Conservation (phyloP, 306 rosid species). For the Castanea crenata region DNA sequence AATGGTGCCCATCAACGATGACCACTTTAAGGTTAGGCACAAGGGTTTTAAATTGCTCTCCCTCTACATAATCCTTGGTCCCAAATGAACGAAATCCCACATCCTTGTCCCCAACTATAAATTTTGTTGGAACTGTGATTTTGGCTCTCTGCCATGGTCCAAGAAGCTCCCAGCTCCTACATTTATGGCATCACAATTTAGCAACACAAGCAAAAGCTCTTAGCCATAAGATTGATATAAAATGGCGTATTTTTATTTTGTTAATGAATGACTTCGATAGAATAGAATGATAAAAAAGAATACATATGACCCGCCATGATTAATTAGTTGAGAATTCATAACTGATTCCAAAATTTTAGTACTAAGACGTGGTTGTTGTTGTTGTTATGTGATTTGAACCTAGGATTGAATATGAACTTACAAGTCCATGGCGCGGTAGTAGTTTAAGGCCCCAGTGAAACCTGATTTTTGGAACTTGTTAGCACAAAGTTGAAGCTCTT, state of each 20-base stretch:
- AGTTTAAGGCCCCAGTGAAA: slow-evolving; percentile 73
- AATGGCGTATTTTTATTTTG: no score
- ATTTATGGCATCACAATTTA: neutral
- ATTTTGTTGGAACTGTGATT: neutral
- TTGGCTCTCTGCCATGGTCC: slow-evolving; percentile 42
- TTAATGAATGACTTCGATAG: no score
- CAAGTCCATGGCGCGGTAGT: slow-evolving; percentile 73
- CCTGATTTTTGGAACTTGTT: slow-evolving; percentile 73
- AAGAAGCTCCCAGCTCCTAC: slow-evolving; percentile 46
- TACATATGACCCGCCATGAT: no score
- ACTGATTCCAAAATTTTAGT: no score
- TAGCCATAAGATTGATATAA: no score
- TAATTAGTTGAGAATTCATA: no score
- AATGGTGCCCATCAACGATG: slow-evolving; percentile 16
- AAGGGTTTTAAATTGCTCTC: neutral
- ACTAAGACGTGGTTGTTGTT: no score
- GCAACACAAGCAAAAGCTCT: no score
- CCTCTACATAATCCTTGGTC: slow-evolving; percentile 28
- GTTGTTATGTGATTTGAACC: no score
- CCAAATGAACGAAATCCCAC: neutral
- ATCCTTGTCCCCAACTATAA: slow-evolving; percentile 29
- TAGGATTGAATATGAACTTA: slow-evolving; percentile 18
- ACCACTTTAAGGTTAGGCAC: neutral
- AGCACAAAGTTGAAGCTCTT: slow-evolving; percentile 59
- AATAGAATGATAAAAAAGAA: no score